Evolutionary conservation across 805 yeast species (phyloP).

Genomic region (Komagataella ulmi): DNA sequence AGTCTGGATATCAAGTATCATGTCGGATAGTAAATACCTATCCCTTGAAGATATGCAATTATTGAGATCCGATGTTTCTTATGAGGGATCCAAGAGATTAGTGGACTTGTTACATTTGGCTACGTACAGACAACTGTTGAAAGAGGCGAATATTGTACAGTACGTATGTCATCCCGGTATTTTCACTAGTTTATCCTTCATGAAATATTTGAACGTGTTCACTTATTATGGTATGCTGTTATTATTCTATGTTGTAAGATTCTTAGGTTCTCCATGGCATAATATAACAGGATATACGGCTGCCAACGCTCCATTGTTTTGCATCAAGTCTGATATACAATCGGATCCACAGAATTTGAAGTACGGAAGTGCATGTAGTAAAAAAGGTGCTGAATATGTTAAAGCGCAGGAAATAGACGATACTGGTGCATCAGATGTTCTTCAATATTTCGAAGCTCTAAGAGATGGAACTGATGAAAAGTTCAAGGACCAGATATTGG

Average conservation of each 20-base stretch:
- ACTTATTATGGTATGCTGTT: slow-evolving; percentile 79
- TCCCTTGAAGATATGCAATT: slow-evolving; percentile 69
- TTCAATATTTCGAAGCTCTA: slow-evolving; percentile 44
- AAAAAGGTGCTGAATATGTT: slow-evolving; percentile 54
- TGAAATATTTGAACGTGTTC: slow-evolving; percentile 59
- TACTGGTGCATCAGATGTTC: slow-evolving; percentile 57
- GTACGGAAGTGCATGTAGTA: slow-evolving; percentile 61
- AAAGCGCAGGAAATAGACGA: slow-evolving; percentile 40
- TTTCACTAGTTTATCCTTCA: slow-evolving; percentile 72
- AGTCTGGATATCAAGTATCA: slow-evolving; percentile 78
- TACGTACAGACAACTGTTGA: slow-evolving; percentile 36
- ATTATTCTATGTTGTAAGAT: slow-evolving; percentile 73
- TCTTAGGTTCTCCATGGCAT: slow-evolving; percentile 79
- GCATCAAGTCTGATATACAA: slow-evolving; percentile 35
- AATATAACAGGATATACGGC: slow-evolving; percentile 81
- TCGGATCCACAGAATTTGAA: slow-evolving; percentile 33
- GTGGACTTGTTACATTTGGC: slow-evolving; percentile 76
- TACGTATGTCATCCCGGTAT: slow-evolving; percentile 91
- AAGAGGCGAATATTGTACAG: slow-evolving; percentile 44
- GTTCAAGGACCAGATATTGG: slow-evolving; percentile 59
- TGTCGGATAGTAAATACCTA: slow-evolving; percentile 65
- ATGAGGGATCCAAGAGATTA: slow-evolving; percentile 85
- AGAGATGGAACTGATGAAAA: slow-evolving; percentile 61
- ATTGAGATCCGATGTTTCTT: slow-evolving; percentile 48
- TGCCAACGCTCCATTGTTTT: slow-evolving; percentile 75